Evolutionary conservation across 2,329 filamentous ascomycete genomes (phyloP), one percentile per base, ranked within the genome.

Genomic region (Immersiporthe knoxdaviesiana): DNA sequence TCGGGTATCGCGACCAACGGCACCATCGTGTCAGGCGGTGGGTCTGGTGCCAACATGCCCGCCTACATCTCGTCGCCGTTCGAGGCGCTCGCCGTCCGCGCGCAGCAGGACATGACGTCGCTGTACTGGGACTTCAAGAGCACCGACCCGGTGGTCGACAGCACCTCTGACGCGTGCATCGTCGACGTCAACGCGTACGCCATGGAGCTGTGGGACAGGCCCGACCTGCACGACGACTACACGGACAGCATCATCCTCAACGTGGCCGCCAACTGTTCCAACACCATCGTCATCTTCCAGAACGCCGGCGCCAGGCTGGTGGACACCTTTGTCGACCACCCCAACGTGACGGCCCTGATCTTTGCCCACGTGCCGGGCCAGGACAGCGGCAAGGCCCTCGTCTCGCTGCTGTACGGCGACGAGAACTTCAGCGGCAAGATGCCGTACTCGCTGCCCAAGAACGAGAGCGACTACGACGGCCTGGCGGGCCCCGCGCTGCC

Each of bases 141-240:
- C 1, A 74, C 76, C 0, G 77, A 81, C 2, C 85, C 87, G 0
- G 73, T 78, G 10, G 83, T 88, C 2, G 79, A 83, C 59, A 73
- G 79, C 2, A 75, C 68, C 1, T 82, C 84, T 1, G 85, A 94
- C 74, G 83, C 92, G 6, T 96, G 92, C 71, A 79, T 91, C 2
- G 87, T 90, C 0, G 86, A 91, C 72, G 85, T 87, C 72, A 91
- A 91, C 75, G 85, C 83, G 3, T 92, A 90, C 78, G 87, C 90
- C 0, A 89, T 90, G 0, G 93, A 97, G 78, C 90, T 90, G 2
- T 90, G 84, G 72, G 84, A 92, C 71, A 83, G 88, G 66, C 81
- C 86, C 0, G 84, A 83, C 7, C 81, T 93, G 62, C 84, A 84
- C 44, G 92, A 95, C 75, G 90, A 90, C 71, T 87, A 87, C 63